phyloP scores from a whole-genome alignment of 805 yeast species.

The Yarrowia osloensis region DNA sequence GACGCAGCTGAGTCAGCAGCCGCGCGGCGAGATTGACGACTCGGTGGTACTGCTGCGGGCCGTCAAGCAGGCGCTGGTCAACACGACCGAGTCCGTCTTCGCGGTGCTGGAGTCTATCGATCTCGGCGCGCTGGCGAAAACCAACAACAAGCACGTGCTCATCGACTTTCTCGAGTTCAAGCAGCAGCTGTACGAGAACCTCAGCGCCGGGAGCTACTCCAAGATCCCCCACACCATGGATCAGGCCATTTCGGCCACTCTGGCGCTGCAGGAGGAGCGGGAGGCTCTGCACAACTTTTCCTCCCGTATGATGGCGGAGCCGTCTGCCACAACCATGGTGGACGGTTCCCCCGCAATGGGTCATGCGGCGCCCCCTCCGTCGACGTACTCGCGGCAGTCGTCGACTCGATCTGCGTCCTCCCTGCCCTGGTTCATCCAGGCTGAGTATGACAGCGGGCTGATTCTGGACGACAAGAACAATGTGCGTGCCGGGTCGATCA shows the following conservation, averaged over 20 bases:
- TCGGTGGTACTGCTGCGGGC: conserved; percentile 18
- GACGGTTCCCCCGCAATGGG: not conserved
- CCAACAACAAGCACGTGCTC: conserved; percentile 27
- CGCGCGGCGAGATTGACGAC: conserved; percentile 23
- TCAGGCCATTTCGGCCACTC: conserved; percentile 20
- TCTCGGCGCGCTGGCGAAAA: not conserved
- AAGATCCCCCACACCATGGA: conserved; percentile 18
- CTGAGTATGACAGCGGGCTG: conserved; percentile 51
- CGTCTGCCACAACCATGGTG: not conserved
- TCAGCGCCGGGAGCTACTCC: not conserved
- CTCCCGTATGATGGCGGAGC: conserved; percentile 16
- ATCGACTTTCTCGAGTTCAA: conserved; percentile 20
- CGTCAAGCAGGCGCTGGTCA: conserved; percentile 18
- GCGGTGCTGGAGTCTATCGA: conserved; percentile 25
- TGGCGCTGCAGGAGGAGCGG: conserved; percentile 27
- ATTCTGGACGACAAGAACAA: conserved; percentile 68
- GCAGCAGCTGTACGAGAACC: conserved; percentile 13
- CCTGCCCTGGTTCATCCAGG: conserved; percentile 53
- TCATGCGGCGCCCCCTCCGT: not conserved
- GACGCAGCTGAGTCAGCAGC: conserved; percentile 25
- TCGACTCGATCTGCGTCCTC: conserved; percentile 6
- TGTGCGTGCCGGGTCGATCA: conserved; percentile 80
- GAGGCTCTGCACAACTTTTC: conserved; percentile 25
- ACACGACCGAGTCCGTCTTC: conserved; percentile 22
- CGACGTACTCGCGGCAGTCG: conserved; percentile 9